Base-by-base conservation (phyloP, 73 alveolate species). In the Durusdinium trenchii region DNA sequence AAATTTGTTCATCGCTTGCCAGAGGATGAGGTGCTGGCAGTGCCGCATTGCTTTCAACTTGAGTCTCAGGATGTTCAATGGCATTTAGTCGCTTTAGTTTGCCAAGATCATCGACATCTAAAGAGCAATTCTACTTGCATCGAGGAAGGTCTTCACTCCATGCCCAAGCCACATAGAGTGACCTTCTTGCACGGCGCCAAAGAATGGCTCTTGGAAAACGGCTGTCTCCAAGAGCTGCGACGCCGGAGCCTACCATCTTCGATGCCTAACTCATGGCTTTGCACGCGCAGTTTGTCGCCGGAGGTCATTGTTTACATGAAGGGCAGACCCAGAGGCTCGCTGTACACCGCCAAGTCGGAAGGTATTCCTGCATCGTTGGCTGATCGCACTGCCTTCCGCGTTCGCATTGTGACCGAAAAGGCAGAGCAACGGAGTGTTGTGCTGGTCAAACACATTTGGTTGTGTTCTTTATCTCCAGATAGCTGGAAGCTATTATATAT, bases 351-450 rank as follows among this genome's bases (percentile, higher is more conserved):
- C 7, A 30, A 57, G 86, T 35, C 40, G 40, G 86, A 76, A 6
- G 86, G 86, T 57, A 76, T 76, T 38, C 86, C 86, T 16, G 86
- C 60, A 10, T 51, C 86, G 47, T 83, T 10, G 54, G 43, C 16
- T 48, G 78, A 36, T 38, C 18, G 36, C 43, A 48, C 14, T 46
- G 40, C 9, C 46, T 61, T 86, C 48, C 26, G 12, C 3, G 95
- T 86, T 60, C 83, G 95, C 48, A 60, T 86, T 62, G 95, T 86
- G 43, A 86, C 95, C 36, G 95, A 86, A 48, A 86, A 86, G 95
- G 52, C n/a, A n/a, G n/a, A n/a, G n/a, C n/a, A n/a, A n/a, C n/a
- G n/a, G n/a, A n/a, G n/a, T n/a, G n/a, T n/a, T n/a, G n/a, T n/a
- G n/a, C n/a, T n/a, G n/a, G n/a, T n/a, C n/a, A n/a, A n/a, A n/a